Evolutionary conservation across 2,329 filamentous ascomycete genomes (phyloP).

Genomic region (Chrysoporthe austroafricana): DNA sequence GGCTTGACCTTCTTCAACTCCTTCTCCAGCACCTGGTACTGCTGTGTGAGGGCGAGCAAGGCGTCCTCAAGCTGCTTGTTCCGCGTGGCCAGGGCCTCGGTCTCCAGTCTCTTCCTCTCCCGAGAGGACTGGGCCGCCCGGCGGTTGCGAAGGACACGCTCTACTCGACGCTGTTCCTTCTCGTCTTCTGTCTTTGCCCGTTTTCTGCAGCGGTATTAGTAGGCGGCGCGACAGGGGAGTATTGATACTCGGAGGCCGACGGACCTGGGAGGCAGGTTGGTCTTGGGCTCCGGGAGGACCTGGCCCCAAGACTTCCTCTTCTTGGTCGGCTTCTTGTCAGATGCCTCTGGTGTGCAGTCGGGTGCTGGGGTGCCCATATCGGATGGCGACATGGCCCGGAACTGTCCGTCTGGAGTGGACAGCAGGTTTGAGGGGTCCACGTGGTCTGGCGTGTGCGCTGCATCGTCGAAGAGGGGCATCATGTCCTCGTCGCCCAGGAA

Average conservation of each 20-base stretch:
- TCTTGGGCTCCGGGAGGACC: slow-evolving; percentile 94
- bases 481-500: slow-evolving; percentile 57
- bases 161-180: slow-evolving; percentile 96
- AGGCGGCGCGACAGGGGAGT: background rate
- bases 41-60: slow-evolving; percentile 62
- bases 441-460: slow-evolving; percentile 36
- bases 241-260: slow-evolving; percentile 32
- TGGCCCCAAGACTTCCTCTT: slow-evolving; percentile 99
- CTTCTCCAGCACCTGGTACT: slow-evolving; percentile 52
- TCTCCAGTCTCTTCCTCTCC: slow-evolving; percentile 86
- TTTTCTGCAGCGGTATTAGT: slow-evolving; percentile 63
- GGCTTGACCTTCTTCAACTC: slow-evolving; percentile 55
- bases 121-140: slow-evolving; percentile 95
- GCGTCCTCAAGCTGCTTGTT: slow-evolving; percentile 72
- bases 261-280: slow-evolving; percentile 88
- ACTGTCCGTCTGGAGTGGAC: background rate
- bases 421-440: slow-evolving; percentile 51
- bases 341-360: slow-evolving; percentile 24
- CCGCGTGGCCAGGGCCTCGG: slow-evolving; percentile 80
- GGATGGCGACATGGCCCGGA: slow-evolving; percentile 13
- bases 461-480: slow-evolving; percentile 53
- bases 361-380: slow-evolving; percentile 30
- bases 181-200: slow-evolving; percentile 98
- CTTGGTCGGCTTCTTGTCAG: slow-evolving; percentile 74
- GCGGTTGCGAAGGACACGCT: slow-evolving; percentile 94